Base-by-base conservation (phyloP, 768 basidiomycete species). In the Cyathus striatus region DNA sequence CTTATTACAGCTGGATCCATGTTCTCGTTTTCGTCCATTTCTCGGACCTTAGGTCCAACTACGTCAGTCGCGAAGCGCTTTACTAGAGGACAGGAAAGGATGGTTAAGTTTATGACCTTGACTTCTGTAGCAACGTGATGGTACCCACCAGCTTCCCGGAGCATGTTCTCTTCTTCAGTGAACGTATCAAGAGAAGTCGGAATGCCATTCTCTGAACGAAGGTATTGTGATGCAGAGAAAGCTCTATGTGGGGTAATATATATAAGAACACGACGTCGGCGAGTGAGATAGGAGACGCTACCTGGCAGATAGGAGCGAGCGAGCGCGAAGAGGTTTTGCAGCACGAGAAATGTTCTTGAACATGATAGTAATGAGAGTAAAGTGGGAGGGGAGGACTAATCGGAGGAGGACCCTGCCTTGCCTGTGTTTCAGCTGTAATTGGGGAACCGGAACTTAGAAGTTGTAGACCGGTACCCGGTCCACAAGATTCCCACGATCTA, bases 21-120 rank as follows among this genome's bases (percentile, higher is more conserved):
- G 44, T 62, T 68, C 65, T 99, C 95, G 43, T 83, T 87, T 73
- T 99, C 96, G 57, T 99, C 96, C 96, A 99, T 99, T 62, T 94
- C 92, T 17, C 83, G 78, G 45, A 96, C 94, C 62, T 83, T 90
- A 37, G 96, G 96, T 3, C 68, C 88, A 16, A 99, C 79, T 21
- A 95, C 83, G 40, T 98, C 93, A 40, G 76, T 72, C 0, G 94
- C 90, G 54, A 97, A 98, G 21, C 90, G 85, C 54, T 75, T 75
- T 18, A 97, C 95, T 91, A 56, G 6, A 38, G 21, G 25, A 22
- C n/a, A 23, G 37, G 43, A 48, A n/a, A 33, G 45, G 43, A 43
- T 42, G 22, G 40, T 26, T 33, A 26, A 27, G n/a, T 5, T 27
- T 23, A 10, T 13, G 23, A 40, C 13, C 16, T 17, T 18, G 14